A percentile compares a stretch with the other conserved stretches of the same genome.
These are phyloP conservation scores for Ramularia collo-cygni DNA, from an alignment of 2,329 filamentous ascomycete genomes.

Conservation along the genomic window DNA sequence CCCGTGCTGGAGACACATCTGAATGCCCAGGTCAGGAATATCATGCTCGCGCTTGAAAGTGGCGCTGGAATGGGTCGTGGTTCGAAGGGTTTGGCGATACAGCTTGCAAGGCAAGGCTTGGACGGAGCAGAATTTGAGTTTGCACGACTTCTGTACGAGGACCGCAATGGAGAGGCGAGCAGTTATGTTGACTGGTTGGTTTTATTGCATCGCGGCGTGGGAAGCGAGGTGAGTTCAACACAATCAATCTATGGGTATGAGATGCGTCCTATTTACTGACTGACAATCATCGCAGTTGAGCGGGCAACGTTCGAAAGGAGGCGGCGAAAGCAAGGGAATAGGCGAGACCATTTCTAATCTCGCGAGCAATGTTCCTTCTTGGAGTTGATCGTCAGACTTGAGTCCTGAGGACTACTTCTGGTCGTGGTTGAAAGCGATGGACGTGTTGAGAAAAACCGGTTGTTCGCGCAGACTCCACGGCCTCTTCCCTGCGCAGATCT, in stretches of 20 bases:
- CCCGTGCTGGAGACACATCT: slow-evolving; percentile 86
- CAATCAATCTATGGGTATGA: neutral
- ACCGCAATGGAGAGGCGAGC: slow-evolving; percentile 94
- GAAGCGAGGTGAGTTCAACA: slow-evolving; percentile 57
- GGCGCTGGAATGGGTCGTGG: slow-evolving; percentile 37
- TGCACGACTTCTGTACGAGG: slow-evolving; percentile 81
- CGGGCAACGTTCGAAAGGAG: slow-evolving; percentile 25
- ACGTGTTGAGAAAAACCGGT: too few species aligned
- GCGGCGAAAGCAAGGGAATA: slow-evolving; percentile 19
- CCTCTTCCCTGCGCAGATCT: too few species aligned
- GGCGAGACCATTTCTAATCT: slow-evolving; percentile 27
- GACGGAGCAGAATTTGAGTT: slow-evolving; percentile 97
- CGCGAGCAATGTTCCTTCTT: slow-evolving; percentile 25
- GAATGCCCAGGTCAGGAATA: slow-evolving; percentile 90
- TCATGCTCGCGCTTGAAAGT: slow-evolving; percentile 80
- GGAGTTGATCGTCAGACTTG: slow-evolving; percentile 6
- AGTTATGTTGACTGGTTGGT: slow-evolving; percentile 99
- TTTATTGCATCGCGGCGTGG: slow-evolving; percentile 85
- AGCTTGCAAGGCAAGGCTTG: slow-evolving; percentile 83
- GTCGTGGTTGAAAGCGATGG: too few species aligned
- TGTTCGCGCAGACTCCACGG: too few species aligned
- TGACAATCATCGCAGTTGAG: slow-evolving; percentile 22
- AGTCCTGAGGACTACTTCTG: too few species aligned
- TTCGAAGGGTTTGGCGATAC: slow-evolving; percentile 73
- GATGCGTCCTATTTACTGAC: slow-evolving; percentile 1